These are phyloP conservation scores for Magnusiomyces suaveolens DNA, from an alignment of 1,139 yeast genomes.

Conservation along the genomic window DNA sequence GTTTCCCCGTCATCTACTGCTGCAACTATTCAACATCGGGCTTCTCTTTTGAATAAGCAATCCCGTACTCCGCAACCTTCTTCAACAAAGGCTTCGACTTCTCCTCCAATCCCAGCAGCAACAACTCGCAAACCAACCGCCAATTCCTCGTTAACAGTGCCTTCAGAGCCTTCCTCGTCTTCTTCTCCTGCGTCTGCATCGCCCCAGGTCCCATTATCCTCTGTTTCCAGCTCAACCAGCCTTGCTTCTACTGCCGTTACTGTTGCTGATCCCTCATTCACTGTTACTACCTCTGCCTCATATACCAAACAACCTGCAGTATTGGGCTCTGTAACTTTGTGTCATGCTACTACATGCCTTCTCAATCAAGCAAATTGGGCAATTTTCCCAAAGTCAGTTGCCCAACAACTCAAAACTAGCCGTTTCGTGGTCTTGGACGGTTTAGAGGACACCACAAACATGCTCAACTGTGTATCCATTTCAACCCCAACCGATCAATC, in stretches of 20 bases:
- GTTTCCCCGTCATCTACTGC: background rate
- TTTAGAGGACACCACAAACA: background rate
- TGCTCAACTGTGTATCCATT: no score
- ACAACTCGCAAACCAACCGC: background rate
- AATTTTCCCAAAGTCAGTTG: slow-evolving; percentile 1
- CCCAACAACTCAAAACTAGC: slow-evolving; percentile 1
- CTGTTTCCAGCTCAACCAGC: background rate
- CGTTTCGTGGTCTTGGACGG: slow-evolving; percentile 1
- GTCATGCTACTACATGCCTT: background rate
- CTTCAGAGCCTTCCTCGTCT: background rate
- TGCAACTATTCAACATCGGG: background rate
- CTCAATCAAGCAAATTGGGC: slow-evolving; percentile 1
- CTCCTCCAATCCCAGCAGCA: background rate
- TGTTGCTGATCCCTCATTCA: no score
- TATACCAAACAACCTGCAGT: background rate
- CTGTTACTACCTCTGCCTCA: no score
- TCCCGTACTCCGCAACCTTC: no score
- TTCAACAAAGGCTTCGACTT: background rate
- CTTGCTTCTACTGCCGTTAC: no score
- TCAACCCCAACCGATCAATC: background rate
- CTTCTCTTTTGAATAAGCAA: background rate
- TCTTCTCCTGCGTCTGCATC: background rate
- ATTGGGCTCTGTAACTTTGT: background rate
- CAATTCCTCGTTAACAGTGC: background rate
- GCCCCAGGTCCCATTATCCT: no score